Evolutionary conservation across 129 eudicot species (phyloP).

Genomic region (Lactuca sativa): DNA sequence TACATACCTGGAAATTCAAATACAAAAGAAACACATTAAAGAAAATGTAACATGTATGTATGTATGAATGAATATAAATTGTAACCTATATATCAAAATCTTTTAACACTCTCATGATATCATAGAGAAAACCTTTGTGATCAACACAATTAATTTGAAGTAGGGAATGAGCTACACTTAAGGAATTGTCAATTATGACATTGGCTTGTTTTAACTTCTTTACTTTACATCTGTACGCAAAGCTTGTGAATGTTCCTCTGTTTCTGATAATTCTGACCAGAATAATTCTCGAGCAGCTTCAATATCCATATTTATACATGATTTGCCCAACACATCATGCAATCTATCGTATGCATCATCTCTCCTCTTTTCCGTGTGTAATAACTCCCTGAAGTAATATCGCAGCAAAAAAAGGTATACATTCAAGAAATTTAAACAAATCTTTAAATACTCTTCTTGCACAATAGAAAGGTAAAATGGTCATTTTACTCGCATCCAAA

Average conservation of each 20-base stretch:
- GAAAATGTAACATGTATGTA: no score
- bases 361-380: slow-evolving; percentile 67
- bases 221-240: slow-evolving; percentile 63
- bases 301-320: slow-evolving; percentile 62
- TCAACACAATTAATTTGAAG: slow-evolving; percentile 79
- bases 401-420: background rate
- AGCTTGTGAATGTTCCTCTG: slow-evolving; percentile 63
- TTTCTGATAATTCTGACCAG: slow-evolving; percentile 49
- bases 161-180: slow-evolving; percentile 76
- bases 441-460: no score
- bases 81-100: slow-evolving; percentile 58
- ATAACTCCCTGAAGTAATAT: slow-evolving; percentile 51
- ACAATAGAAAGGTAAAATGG: no score
- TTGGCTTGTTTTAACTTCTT: slow-evolving; percentile 53
- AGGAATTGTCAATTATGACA: slow-evolving; percentile 63
- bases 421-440: no score
- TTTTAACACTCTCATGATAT: slow-evolving; percentile 74
- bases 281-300: slow-evolving; percentile 67
- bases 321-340: slow-evolving; percentile 55
- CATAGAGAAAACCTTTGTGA: slow-evolving; percentile 91
- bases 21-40: no score
- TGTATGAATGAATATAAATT: background rate
- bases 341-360: slow-evolving; percentile 54
- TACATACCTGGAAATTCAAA: no score
- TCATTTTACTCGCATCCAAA: no score